Conservation (phyloP, 352 stramenopile species). For the Thalassiosira hispida region DNA sequence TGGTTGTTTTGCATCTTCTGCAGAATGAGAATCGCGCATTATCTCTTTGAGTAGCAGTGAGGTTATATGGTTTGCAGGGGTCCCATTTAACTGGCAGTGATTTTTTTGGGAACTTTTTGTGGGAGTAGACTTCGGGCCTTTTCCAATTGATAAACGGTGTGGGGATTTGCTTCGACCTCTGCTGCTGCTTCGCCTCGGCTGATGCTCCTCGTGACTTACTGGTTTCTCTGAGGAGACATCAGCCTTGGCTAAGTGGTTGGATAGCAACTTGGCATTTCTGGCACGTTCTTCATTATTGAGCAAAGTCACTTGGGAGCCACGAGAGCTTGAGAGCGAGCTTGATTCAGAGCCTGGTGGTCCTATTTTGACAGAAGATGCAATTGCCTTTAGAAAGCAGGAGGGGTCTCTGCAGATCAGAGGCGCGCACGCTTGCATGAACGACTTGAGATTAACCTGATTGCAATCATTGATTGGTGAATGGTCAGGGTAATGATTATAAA, state of each 20-base stretch:
- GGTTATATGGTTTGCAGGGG: conserved; percentile 63
- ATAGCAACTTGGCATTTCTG: conserved; percentile 64
- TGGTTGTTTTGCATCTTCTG: conserved; percentile 17
- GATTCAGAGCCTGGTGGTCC: conserved; percentile 39
- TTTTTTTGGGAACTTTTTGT: conserved; percentile 46
- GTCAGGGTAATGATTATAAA: background rate
- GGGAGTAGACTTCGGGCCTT: conserved; percentile 35
- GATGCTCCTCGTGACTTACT: conserved; percentile 46
- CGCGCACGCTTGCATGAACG: conserved; percentile 71
- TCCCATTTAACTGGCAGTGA: conserved; percentile 59
- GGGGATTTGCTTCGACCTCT: conserved; percentile 52
- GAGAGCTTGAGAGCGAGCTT: conserved; percentile 41
- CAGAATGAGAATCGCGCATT: conserved; percentile 14
- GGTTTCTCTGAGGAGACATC: conserved; percentile 45
- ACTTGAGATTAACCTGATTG: conserved; percentile 48
- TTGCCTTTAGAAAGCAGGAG: conserved; percentile 78
- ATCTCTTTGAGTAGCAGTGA: conserved; percentile 59
- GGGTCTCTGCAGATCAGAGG: conserved; percentile 80
- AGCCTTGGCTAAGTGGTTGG: conserved; percentile 11
- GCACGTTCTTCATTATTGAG: conserved; percentile 42
- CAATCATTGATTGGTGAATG: too few relatives aligned
- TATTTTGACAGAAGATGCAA: conserved; percentile 72
- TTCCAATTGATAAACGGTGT: conserved; percentile 22
- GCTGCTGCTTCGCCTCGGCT: conserved; percentile 41
- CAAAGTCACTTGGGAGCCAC: conserved; percentile 33